Base-by-base conservation (phyloP, 2,329 filamentous ascomycete genomes). In the Aspergillus brasiliensis region DNA sequence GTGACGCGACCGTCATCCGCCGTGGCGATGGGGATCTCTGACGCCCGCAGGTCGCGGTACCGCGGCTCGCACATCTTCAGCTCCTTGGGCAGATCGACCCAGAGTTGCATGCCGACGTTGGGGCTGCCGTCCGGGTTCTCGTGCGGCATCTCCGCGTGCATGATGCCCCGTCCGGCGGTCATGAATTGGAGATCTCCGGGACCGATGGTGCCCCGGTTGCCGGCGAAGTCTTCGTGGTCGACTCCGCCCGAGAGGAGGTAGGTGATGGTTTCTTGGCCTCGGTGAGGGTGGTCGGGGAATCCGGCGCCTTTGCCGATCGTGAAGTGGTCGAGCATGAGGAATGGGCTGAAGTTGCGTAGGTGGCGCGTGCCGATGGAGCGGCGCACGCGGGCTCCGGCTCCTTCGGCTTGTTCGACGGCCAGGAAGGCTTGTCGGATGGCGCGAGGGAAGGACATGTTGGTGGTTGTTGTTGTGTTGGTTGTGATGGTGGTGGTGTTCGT, bases 251-350 rank as follows among this genome's bases (percentile, higher is more conserved):
- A 80, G n/a, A 98, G 83, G 28, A 98, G 83, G 75, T 97, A 97
- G 1, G 92, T 97, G 73, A 97, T 95, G 15, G 88, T 90, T 69
- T 97, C 91, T 76, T 96, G 92, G 40, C 93, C 92, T 40, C 92
- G 84, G 73, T 90, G 87, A 0, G 86, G 86, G 71, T 97, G 93
- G 73, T 97, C 93, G 0, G 93, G 92, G 74, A 97, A 97, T 0
- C 93, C 93, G 8, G 92, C 90, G 60, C 91, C 91, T 1, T 88
- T 87, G 56, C 86, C 85, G 68, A 95, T 86, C 57, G 83, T 86
- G 81, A 97, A 97, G 80, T 97, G 91, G 74, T 98, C 94, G 49
- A 97, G 90, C 92, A 98, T 97, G 47, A 97, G 83, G 79, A 98
- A 97, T 0, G 94, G 95, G 13, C 88, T 91, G 76, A 98, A 89